Base-by-base conservation (phyloP, 108 stramenopile genomes). In the Asterionellopsis glacialis region DNA sequence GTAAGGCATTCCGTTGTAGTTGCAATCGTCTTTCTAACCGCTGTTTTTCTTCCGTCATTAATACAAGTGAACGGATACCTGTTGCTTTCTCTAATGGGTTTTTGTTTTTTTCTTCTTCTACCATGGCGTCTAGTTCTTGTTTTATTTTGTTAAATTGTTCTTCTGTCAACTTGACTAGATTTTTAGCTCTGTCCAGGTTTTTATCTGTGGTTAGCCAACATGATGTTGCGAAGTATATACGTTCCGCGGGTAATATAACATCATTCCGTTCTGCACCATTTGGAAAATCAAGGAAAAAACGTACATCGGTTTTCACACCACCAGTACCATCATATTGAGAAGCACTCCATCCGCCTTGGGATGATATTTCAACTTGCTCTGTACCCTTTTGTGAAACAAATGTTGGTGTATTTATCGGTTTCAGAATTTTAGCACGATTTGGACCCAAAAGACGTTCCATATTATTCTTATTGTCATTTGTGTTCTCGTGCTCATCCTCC, bases 351-450 rank as follows among this genome's bases (percentile, higher is more conserved):
- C 65, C 76, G n/a, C 87, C 87, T 33, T 33, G 33, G 19, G 54
- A 48, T 13, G 73, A 68, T 19, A 88, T 61, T 64, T 67, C 28
- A 1, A 84, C 73, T 18, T 47, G 39, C 62, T 82, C 72, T 51
- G 74, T 55, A 42, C 87, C 87, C 45, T 69, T 51, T n/a, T 70
- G 53, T 51, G 74, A 78, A 27, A 84, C 63, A 52, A 77, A 88
- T 22, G 64, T 66, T 15, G 76, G 49, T 53, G 63, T 65, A 64
- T 38, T 74, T 66, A 51, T 60, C 57, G 42, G 64, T 51, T 59
- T 65, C 65, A 54, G 50, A 33, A 33, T 33, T 33, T 33, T 33
- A 7, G 33, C 33, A 53, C 61, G 49, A 28, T 59, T 59, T 22
- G 33, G 38, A 16, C 65, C 73, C 24, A 63, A 61, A 43, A 73